Conservation (phyloP, 495 filamentous ascomycete species). For the Hyaloscypha bicolor region DNA sequence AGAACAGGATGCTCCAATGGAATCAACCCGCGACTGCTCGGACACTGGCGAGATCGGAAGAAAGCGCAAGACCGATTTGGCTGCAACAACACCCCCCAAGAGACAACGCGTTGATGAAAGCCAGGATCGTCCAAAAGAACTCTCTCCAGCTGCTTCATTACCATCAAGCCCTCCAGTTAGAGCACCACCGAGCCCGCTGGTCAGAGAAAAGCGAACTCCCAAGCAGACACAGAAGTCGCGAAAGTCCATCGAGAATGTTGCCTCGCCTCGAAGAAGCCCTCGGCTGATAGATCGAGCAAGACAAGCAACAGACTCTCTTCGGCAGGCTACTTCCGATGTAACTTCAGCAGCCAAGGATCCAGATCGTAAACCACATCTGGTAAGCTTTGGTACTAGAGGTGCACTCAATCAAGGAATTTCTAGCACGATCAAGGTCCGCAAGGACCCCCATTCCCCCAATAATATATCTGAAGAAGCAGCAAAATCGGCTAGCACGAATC, state of each 20-base stretch:
- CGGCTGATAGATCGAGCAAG: neutral
- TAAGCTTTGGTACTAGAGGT: conserved; percentile 34
- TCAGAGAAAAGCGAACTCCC: neutral
- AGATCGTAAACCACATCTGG: conserved; percentile 30
- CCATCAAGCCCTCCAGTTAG: neutral
- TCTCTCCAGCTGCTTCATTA: neutral
- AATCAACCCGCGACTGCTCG: neutral
- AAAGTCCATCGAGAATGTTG: neutral
- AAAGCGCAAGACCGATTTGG: conserved; percentile 14
- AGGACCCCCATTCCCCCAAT: neutral
- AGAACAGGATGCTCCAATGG: neutral
- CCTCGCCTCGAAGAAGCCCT: conserved; percentile 3
- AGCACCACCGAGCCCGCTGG: neutral
- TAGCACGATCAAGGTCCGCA: conserved; percentile 13
- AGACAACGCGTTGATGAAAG: neutral
- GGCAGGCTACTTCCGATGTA: neutral
- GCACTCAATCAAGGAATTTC: conserved; percentile 36
- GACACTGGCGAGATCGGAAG: neutral
- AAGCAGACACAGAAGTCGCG: neutral
- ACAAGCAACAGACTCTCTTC: neutral
- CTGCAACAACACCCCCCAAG: neutral
- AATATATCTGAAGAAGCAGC: neutral
- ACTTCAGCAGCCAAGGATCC: neutral
- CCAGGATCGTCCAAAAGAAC: neutral
- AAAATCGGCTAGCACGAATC: no score